Conservation (phyloP, 2,329 filamentous ascomycete species). For the Colletotrichum sidae region DNA sequence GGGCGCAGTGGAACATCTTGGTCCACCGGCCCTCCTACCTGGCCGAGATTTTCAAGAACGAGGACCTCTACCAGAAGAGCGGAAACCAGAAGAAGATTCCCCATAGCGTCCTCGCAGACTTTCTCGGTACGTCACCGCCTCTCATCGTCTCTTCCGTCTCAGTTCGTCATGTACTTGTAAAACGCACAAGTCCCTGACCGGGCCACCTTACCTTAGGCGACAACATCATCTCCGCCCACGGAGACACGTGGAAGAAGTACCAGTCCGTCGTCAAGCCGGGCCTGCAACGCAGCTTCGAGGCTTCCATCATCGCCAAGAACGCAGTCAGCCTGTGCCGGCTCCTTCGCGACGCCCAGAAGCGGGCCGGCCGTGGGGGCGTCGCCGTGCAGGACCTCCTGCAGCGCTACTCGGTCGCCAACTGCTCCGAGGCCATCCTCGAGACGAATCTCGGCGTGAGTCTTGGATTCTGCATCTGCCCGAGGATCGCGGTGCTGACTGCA, state of each 20-base stretch:
- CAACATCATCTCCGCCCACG: constrained; percentile 53
- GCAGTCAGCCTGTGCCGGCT: constrained; percentile 42
- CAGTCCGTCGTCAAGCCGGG: constrained; percentile 50
- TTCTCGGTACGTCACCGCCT: constrained; percentile 40
- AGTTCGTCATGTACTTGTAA: not conserved
- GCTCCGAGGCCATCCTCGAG: constrained; percentile 46
- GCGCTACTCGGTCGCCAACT: constrained; percentile 50
- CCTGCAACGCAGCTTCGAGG: constrained; percentile 44
- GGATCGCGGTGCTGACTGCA: constrained; percentile 15
- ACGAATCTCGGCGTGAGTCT: constrained; percentile 41
- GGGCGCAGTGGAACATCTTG: constrained; percentile 60
- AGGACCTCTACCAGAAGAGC: constrained; percentile 50
- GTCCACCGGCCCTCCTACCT: constrained; percentile 57
- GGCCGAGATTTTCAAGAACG: constrained; percentile 50
- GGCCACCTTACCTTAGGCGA: constrained; percentile 42
- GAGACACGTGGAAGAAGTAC: constrained; percentile 50
- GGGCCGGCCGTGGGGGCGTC: constrained; percentile 39
- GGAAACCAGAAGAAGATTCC: constrained; percentile 56
- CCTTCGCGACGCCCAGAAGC: constrained; percentile 44
- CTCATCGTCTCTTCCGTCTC: not conserved
- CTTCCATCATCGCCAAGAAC: constrained; percentile 41
- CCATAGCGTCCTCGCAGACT: constrained; percentile 49
- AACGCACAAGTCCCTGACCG: not conserved
- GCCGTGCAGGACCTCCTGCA: constrained; percentile 48
- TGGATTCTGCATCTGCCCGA: constrained; percentile 8